Base-by-base conservation (phyloP, 2,329 filamentous ascomycete genomes). In the Talaromyces amestolkiae region DNA sequence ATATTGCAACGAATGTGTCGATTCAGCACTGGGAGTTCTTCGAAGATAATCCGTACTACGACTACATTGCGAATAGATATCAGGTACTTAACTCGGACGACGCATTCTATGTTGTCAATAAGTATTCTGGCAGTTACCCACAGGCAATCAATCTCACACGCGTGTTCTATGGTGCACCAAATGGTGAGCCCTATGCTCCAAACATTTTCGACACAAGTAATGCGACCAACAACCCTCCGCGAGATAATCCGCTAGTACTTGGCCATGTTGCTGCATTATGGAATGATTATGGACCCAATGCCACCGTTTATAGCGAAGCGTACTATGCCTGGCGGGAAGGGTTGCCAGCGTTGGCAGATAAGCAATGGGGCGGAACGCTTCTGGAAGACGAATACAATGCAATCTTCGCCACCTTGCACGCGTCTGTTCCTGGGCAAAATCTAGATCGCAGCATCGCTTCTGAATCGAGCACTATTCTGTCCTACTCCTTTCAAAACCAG, bases 1-100 rank as follows among this genome's bases (percentile, higher is more conserved):
- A 83, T 65, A 75, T 85, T 39, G 72, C 76, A 59, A 78, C 69
- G 5, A 76, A 80, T 22, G 78, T 84, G 15, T 80, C 80, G 2
- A 76, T 85, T 35, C 83, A 85, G 70, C 84, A 86, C 68, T 85
- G 83, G 83, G 80, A 80, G n/a, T 81, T 76, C 67, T 82, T 79
- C 49, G 82, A 83, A 65, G 83, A 81, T 58, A 79, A 84, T 62
- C 81, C 83, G 0, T 78, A 80, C 62, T 78, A 71, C 58, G 80
- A 83, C 68, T 83, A 82, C 68, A 80, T 83, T 62, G 51, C 77
- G 43, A 83, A 84, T 65, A 78, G 79, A 62, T 84, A 84, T 71
- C 74, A 75, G 0, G 82, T 85, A 0, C 72, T 85, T 49, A 85
- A 85, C 71, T 84, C 82, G 0, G 82, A 84, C 64, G 82, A 85